Percentiles rank a stretch among this genome's conserved stretches.
phyloP scores from a whole-genome alignment of 345 rosid species.

The Erysimum cheiranthoides region DNA sequence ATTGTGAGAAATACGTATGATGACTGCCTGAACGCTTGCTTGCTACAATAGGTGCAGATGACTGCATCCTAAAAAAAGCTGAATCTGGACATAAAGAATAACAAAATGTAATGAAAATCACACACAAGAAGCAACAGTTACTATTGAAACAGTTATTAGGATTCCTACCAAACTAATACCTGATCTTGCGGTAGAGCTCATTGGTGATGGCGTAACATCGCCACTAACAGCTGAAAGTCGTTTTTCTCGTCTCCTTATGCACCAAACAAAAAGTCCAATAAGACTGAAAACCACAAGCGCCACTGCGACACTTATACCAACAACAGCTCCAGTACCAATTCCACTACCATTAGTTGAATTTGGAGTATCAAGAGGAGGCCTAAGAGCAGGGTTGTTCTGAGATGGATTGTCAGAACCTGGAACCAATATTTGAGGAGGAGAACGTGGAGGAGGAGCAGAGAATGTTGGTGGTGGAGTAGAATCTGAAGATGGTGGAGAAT shows the following conservation, averaged over 20 bases:
- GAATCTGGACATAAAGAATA: slow-evolving; percentile 58
- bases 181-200: slow-evolving; percentile 64
- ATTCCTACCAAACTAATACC: slow-evolving; percentile 51
- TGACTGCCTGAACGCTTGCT: slow-evolving; percentile 62
- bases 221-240: slow-evolving; percentile 56
- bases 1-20: slow-evolving; percentile 53
- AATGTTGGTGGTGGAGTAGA: slow-evolving; percentile 44
- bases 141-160: neutral
- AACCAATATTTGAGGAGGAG: slow-evolving; percentile 50
- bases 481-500: too few relatives aligned
- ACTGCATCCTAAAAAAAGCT: slow-evolving; percentile 53
- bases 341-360: slow-evolving; percentile 40
- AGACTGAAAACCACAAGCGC: slow-evolving; percentile 65
- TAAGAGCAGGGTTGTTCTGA: slow-evolving; percentile 49
- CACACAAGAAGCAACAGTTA: neutral
- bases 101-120: slow-evolving; percentile 3
- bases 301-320: slow-evolving; percentile 60
- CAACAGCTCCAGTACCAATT: slow-evolving; percentile 58
- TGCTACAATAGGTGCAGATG: slow-evolving; percentile 69
- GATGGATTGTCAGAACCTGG: slow-evolving; percentile 46
- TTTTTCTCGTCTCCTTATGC: slow-evolving; percentile 64
- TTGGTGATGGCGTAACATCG: slow-evolving; percentile 64
- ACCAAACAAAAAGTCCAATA: slow-evolving; percentile 61
- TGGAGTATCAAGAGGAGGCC: slow-evolving; percentile 23
- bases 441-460: slow-evolving; percentile 48